Evolutionary conservation across 78 protist species (phyloP), one percentile per base, ranked within the genome.

Genomic region (Dictyostelium firmibasis): DNA sequence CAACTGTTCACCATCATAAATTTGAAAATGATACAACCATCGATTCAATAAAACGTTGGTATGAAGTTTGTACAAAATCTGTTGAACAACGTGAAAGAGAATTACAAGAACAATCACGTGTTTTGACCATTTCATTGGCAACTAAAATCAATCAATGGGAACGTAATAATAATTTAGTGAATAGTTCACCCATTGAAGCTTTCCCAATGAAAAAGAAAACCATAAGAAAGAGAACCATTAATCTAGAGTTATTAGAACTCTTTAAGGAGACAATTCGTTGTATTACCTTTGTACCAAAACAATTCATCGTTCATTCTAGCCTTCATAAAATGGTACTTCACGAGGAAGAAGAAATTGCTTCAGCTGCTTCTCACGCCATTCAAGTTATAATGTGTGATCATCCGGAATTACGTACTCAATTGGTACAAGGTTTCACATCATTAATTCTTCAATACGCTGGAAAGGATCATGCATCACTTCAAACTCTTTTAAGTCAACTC

Each of bases 351-450:
- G 93, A 87, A 16, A 87, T 87, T 64, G 93, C 93, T 5, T 60
- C 82, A 0, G 85, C 93, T 3, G 93, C 93, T n/a, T 78, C 86
- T 18, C 93, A 87, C 44, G 93, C 93, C 38, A 87, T 87, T 44
- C 93, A 87, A 35, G 93, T 87, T 2, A 79, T 87, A 25, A 87
- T 87, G 93, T 87, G 93, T 62, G 93, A 87, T 79, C 85, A 87
- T 87, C 93, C 85, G 38, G 85, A 87, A 16, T 31, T 50, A 20
- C 35, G 93, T 33, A 87, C 93, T 6, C 41, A 75, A 11, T 31
- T 87, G 44, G 93, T 87, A 1, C 93, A 87, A 33, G 93, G 93
- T 23, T 87, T 53, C 67, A 87, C 93, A 1, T 87, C 93, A 43
- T 43, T 87, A 14, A 87, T 87, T 64, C 93, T 87, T 11, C 93